Percentiles rank a stretch among this genome's conserved stretches.
These are phyloP conservation scores for Alloascoidea africana DNA, from an alignment of 805 yeast species.

Conservation along the genomic window DNA sequence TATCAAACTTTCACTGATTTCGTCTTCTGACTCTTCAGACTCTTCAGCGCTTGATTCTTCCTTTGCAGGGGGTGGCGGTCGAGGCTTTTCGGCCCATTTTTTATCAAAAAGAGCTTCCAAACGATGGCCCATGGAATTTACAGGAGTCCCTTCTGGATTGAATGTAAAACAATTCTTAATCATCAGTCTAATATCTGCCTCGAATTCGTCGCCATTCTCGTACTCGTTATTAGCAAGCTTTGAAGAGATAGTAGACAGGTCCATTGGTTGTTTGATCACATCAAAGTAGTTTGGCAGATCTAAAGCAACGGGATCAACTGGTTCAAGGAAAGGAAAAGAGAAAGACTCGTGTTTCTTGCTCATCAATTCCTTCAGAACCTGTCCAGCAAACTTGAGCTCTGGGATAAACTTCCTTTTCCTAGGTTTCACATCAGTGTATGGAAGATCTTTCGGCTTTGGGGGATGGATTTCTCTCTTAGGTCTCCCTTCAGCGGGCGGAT, in stretches of 20 bases:
- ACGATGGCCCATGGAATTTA: slow-evolving; percentile 87
- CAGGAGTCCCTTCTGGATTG: slow-evolving; percentile 96
- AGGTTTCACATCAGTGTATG: slow-evolving; percentile 73
- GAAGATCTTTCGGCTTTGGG: slow-evolving; percentile 87
- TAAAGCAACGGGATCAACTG: slow-evolving; percentile 91
- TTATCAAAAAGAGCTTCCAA: slow-evolving; percentile 76
- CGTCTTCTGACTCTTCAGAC: slow-evolving; percentile 40
- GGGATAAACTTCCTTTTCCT: slow-evolving; percentile 83
- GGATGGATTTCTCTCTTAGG: slow-evolving; percentile 96
- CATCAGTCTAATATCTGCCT: slow-evolving; percentile 64
- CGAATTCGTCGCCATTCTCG: slow-evolving; percentile 80
- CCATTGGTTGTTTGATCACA: slow-evolving; percentile 88
- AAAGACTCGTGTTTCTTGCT: slow-evolving; percentile 74
- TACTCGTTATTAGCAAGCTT: slow-evolving; percentile 80
- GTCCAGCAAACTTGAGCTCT: slow-evolving; percentile 75
- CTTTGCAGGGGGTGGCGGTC: slow-evolving; percentile 31
- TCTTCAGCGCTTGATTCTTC: slow-evolving; percentile 12
- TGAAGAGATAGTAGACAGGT: slow-evolving; percentile 67
- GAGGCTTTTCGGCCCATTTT: slow-evolving; percentile 80
- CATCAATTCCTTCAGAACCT: slow-evolving; percentile 64
- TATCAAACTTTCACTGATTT: slow-evolving; percentile 43
- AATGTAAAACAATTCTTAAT: slow-evolving; percentile 82
- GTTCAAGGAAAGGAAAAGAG: slow-evolving; percentile 81
- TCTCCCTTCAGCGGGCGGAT: slow-evolving; percentile 18
- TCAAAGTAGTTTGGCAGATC: slow-evolving; percentile 85